Base-by-base conservation (phyloP, 2,329 filamentous ascomycete species). In the Niveomyces coronatus region DNA sequence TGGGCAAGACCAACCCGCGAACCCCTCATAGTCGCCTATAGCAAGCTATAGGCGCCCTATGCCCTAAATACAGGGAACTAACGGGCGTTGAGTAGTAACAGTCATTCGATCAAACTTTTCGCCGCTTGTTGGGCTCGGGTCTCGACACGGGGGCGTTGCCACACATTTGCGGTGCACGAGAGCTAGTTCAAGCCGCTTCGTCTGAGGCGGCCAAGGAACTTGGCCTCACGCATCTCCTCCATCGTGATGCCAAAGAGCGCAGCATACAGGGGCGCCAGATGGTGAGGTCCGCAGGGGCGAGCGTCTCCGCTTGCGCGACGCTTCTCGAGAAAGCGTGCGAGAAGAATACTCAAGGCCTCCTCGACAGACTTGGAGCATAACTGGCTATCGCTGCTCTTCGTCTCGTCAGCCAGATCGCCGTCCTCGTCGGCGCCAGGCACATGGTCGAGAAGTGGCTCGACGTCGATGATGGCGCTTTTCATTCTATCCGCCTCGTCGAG, bases 261-360 rank as follows among this genome's bases (percentile, higher is more conserved):
- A 4, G 44, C 46, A 33, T 44, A 46, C 5, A 46, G 16, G 3
- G 46, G 46, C n/a, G 35, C 42, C 7, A 48, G 31, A 16, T 45
- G 37, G 30, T 46, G 44, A 14, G 46, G 46, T 7, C 44, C 46
- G 22, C 46, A 48, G 1, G 46, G 46, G 6, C 46, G 36, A 6
- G 43, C 20, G 29, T 47, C 41, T 4, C 43, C 43, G 18, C 41
- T 44, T 3, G 44, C 44, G 4, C 43, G 42, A 14, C 46, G 23
- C 30, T 45, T 48, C 3, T 43, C 39, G n/a, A 45, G 19, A 13
- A 47, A 47, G 10, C 26, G 22, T 7, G 41, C 5, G 9, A 48
- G 31, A 8, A 44, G 3, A 10, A 15, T 24, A 3, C 15, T 13
- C 17, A 47, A 4, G 5, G 40, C 42, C 2, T 31, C 31, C 5